Percentiles rank a stretch among this genome's conserved stretches.
phyloP scores from a whole-genome alignment of 768 basidiomycete species.

The Epithele typhae region DNA sequence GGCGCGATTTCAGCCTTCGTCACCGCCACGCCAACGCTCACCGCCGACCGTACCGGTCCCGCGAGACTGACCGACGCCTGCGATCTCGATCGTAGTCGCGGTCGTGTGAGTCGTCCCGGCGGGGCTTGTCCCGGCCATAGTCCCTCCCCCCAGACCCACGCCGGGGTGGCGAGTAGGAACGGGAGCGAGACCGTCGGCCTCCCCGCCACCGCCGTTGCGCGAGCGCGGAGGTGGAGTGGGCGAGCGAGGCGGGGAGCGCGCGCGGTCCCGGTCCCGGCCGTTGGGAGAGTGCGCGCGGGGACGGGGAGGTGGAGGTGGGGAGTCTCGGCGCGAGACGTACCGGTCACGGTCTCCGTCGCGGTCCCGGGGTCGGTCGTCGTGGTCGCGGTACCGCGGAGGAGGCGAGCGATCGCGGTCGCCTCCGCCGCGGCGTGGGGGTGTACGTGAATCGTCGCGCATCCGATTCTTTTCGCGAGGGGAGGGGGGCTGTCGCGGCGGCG shows the following conservation, averaged over 20 bases:
- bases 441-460: slow-evolving; percentile 26
- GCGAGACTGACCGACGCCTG: slow-evolving; percentile 12
- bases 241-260: slow-evolving; percentile 1
- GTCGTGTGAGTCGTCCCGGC: slow-evolving; percentile 15
- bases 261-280: slow-evolving; percentile 3
- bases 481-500: slow-evolving; percentile 23
- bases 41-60: slow-evolving; percentile 17
- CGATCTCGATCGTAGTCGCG: slow-evolving; percentile 10
- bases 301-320: slow-evolving; percentile 19
- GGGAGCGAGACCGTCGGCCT: slow-evolving; percentile 12
- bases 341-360: slow-evolving; percentile 12
- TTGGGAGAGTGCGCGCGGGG: slow-evolving; percentile 3
- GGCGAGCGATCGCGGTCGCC: slow-evolving; percentile 18
- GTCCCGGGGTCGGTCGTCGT: slow-evolving; percentile 10
- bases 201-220: background rate
- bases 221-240: background rate
- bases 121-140: background rate
- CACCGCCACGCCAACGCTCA: too few relatives aligned
- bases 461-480: slow-evolving; percentile 11
- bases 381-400: slow-evolving; percentile 16
- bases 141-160: background rate
- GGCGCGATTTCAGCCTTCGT: background rate
- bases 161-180: slow-evolving; percentile 8
- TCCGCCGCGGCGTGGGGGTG: slow-evolving; percentile 21
- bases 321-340: slow-evolving; percentile 19